Conservation (phyloP, 768 basidiomycete genomes). For the Hypholoma sublateritium region DNA sequence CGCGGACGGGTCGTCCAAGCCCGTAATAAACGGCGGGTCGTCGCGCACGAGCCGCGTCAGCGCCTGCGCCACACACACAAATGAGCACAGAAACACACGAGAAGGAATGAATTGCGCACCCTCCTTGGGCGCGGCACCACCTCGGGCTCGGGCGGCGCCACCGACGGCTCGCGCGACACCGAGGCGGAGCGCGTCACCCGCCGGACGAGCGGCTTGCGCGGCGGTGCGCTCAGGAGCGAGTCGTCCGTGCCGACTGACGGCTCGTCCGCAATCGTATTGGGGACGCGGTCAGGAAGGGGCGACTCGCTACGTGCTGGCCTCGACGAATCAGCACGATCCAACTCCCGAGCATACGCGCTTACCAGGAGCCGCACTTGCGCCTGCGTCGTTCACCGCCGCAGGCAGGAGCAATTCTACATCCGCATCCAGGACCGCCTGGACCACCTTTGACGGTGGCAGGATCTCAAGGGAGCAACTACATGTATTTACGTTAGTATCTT, state of each 20-base stretch:
- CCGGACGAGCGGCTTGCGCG: slow-evolving; percentile 14
- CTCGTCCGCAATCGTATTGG: slow-evolving; percentile 38
- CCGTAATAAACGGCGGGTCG: slow-evolving; percentile 37
- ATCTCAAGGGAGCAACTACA: slow-evolving; percentile 43
- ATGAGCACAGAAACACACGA: not conserved
- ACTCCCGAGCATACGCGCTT: not conserved
- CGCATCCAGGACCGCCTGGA: slow-evolving; percentile 47
- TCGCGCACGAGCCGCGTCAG: slow-evolving; percentile 44
- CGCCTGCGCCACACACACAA: slow-evolving; percentile 24
- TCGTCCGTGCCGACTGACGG: slow-evolving; percentile 11
- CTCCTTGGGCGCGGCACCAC: not conserved
- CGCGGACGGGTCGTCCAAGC: slow-evolving; percentile 44
- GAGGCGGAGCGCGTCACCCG: slow-evolving; percentile 4
- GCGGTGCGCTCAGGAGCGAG: slow-evolving; percentile 18
- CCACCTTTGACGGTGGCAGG: slow-evolving; percentile 43
- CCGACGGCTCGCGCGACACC: not conserved
- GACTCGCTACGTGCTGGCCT: slow-evolving; percentile 25
- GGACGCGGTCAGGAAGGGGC: slow-evolving; percentile 47
- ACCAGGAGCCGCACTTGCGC: slow-evolving; percentile 7
- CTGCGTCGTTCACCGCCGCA: slow-evolving; percentile 14
- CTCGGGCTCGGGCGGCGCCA: not conserved
- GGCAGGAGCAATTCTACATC: slow-evolving; percentile 30
- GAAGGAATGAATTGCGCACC: not conserved
- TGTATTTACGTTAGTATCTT: not conserved
- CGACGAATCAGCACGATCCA: not conserved